Conservation (phyloP, 2,329 filamentous ascomycete genomes). For the Pseudodiploospora longispora region DNA sequence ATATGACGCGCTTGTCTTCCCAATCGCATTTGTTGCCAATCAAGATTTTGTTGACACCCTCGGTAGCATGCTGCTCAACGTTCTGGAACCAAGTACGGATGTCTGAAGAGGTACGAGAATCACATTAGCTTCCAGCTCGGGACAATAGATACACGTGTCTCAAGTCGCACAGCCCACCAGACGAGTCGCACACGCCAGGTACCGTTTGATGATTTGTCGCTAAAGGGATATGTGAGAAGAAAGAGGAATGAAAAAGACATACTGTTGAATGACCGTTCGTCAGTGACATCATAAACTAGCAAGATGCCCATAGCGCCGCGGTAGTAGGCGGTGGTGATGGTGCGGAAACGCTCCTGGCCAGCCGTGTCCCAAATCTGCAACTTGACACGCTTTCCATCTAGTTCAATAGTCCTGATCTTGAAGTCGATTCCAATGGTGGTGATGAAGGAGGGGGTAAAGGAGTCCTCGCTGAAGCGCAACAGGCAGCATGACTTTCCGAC, state of each 20-base stretch:
- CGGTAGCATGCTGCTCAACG: slow-evolving; percentile 94
- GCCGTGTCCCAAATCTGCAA: slow-evolving; percentile 99
- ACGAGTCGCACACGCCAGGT: too few species aligned
- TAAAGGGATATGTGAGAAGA: neutral
- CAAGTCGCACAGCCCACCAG: too few species aligned
- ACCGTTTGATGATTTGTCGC: neutral
- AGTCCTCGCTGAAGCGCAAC: slow-evolving; percentile 94
- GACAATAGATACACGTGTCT: too few species aligned
- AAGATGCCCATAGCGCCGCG: slow-evolving; percentile 96
- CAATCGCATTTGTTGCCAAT: slow-evolving; percentile 99
- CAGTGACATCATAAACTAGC: slow-evolving; percentile 96
- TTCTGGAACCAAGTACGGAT: slow-evolving; percentile 99
- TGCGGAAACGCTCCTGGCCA: slow-evolving; percentile 95
- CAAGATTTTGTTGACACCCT: slow-evolving; percentile 98
- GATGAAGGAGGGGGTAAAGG: slow-evolving; percentile 95
- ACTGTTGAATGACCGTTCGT: slow-evolving; percentile 95
- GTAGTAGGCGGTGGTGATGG: slow-evolving; percentile 98
- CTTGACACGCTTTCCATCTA: slow-evolving; percentile 98
- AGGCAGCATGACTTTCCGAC: slow-evolving; percentile 97
- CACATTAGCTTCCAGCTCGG: neutral
- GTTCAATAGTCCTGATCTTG: slow-evolving; percentile 98
- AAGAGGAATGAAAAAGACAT: slow-evolving; percentile 14
- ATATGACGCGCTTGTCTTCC: slow-evolving; percentile 96
- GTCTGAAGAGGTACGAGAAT: slow-evolving; percentile 46
- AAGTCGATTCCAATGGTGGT: slow-evolving; percentile 99